A percentile compares a stretch with the other conserved stretches of the same genome.
These are phyloP conservation scores for Aegilops bicornis DNA, from an alignment of 176 grass and related monocot species.

Conservation along the genomic window DNA sequence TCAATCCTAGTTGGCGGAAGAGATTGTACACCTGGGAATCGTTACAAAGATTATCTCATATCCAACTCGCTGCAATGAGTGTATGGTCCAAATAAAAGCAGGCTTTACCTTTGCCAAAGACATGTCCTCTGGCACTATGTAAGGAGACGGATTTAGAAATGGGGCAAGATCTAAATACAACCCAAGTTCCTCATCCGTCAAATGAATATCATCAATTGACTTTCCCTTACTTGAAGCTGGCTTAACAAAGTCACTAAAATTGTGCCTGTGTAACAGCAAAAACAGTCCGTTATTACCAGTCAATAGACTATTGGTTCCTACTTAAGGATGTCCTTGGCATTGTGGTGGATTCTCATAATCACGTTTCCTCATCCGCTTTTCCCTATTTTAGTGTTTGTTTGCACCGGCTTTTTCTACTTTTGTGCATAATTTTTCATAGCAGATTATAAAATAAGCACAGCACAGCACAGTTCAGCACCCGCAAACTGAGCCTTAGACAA, in stretches of 20 bases:
- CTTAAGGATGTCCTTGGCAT: not conserved
- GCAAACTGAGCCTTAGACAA: not conserved
- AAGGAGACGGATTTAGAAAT: slow-evolving; percentile 92
- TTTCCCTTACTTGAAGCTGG: slow-evolving; percentile 97
- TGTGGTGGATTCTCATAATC: too few relatives aligned
- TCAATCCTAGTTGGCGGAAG: slow-evolving; percentile 93
- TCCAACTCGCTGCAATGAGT: not conserved
- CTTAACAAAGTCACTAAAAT: slow-evolving; percentile 97
- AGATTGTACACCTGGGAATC: slow-evolving; percentile 91
- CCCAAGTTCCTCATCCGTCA: slow-evolving; percentile 78
- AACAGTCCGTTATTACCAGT: slow-evolving; percentile 13
- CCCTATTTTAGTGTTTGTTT: too few relatives aligned
- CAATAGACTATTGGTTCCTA: not conserved
- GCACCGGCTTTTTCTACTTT: too few relatives aligned
- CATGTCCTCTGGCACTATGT: slow-evolving; percentile 97
- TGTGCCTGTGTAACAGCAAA: slow-evolving; percentile 63
- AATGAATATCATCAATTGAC: slow-evolving; percentile 91
- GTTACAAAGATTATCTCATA: slow-evolving; percentile 1
- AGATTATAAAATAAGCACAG: too few relatives aligned
- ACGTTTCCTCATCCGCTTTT: too few relatives aligned
- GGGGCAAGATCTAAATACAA: slow-evolving; percentile 94
- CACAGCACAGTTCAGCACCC: too few relatives aligned
- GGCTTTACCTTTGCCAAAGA: slow-evolving; percentile 83
- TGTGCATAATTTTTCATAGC: too few relatives aligned
- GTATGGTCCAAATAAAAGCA: slow-evolving; percentile 10